phyloP scores from a whole-genome alignment of 495 filamentous ascomycete species.

The Podospora conica region DNA sequence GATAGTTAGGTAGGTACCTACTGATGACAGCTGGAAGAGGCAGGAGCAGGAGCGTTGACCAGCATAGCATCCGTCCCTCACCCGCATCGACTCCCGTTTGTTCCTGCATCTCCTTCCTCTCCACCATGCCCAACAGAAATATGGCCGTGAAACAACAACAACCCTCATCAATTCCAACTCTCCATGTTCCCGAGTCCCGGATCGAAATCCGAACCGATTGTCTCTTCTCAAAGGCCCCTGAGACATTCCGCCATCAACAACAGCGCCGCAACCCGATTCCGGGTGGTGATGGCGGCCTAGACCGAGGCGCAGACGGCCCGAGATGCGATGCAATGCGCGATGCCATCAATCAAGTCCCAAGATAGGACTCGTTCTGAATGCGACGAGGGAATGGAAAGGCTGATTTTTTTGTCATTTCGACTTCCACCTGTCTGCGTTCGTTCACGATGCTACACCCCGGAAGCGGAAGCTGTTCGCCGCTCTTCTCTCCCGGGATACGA shows the following conservation, averaged over 20 bases:
- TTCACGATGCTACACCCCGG: neutral
- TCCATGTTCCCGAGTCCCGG: neutral
- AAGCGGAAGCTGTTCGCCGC: neutral
- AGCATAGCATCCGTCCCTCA: neutral
- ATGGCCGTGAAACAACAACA: neutral
- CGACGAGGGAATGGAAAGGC: neutral
- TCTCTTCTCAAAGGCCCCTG: too few species aligned
- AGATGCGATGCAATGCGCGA: neutral
- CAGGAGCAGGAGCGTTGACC: too few species aligned
- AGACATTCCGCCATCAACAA: neutral
- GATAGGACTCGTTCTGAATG: neutral
- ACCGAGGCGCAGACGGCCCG: neutral
- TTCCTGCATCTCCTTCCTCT: neutral
- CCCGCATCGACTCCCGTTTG: neutral
- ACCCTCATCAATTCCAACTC: neutral
- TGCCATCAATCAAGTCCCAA: neutral
- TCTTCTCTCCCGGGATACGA: neutral
- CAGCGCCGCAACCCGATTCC: neutral
- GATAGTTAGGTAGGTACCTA: too few species aligned
- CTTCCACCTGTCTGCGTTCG: neutral
- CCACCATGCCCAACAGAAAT: too few species aligned
- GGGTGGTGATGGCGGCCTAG: neutral
- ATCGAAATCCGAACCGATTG: too few species aligned
- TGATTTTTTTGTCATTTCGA: neutral
- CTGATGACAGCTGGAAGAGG: neutral